Conservation (phyloP, 1,139 yeast genomes). For the Hemisphaericaspora subhashii region DNA sequence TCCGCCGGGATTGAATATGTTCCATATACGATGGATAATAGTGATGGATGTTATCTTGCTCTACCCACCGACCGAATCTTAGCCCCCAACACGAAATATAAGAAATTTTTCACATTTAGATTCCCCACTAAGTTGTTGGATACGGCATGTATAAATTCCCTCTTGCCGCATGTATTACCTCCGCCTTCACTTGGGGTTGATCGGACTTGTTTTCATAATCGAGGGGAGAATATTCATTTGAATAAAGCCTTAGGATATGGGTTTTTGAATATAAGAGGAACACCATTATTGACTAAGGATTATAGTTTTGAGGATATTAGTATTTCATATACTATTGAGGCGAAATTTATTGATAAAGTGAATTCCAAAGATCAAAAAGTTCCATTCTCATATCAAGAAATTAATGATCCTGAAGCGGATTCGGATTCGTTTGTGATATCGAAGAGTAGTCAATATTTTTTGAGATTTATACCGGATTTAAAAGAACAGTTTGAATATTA, state of each 20-base stretch:
- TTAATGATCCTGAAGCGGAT: constrained; percentile 35
- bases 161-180: constrained; percentile 52
- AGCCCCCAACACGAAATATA: constrained; percentile 51
- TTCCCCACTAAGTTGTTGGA: constrained; percentile 61
- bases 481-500: constrained; percentile 30
- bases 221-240: constrained; percentile 35
- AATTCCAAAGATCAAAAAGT: constrained; percentile 25
- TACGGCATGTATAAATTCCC: constrained; percentile 53
- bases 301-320: constrained; percentile 43
- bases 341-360: constrained; percentile 42
- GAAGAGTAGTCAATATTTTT: constrained; percentile 36
- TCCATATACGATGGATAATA: constrained; percentile 39
- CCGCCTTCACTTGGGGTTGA: constrained; percentile 72
- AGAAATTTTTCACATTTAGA: constrained; percentile 64
- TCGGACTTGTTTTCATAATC: constrained; percentile 36
- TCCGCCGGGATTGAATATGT: constrained; percentile 53
- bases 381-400: constrained; percentile 36
- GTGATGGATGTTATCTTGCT: constrained; percentile 54
- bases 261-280: constrained; percentile 38
- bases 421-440: constrained; percentile 38
- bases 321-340: constrained; percentile 45
- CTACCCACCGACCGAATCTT: constrained; percentile 51
- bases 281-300: constrained; percentile 45
- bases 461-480: constrained; percentile 44
- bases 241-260: constrained; percentile 50